Evolutionary conservation across 164 flowering plant genomes (phyloP), one percentile per base, ranked within the genome.

Genomic region (Hamamelis virginiana): DNA sequence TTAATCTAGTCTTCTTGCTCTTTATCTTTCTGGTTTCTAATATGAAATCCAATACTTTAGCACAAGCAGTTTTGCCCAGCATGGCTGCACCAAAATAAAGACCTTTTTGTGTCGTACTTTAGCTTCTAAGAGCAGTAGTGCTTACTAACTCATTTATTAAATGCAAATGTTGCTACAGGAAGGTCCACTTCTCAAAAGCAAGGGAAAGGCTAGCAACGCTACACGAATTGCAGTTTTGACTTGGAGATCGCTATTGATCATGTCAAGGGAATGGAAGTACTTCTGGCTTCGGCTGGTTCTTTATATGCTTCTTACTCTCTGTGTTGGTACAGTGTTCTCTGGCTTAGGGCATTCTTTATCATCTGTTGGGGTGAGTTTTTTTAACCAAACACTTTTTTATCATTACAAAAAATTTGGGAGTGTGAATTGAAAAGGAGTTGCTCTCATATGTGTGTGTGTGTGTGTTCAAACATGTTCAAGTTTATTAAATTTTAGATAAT

Each of bases 251-350:
- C 71, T 96, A 55, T 77, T 93, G 70, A 81, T 93, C 15, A 91
- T 96, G 98, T 93, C 99, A 48, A 90, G 99, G 75, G 99, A 96
- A 76, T 96, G 98, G 98, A 89, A 89, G 72, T 91, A 90, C 80
- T 93, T 85, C 72, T 96, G 99, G 99, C 93, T 96, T 64, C 93
- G 95, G 59, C 76, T 96, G 63, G 76, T 91, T 76, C 88, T 96
- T 50, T 85, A 69, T 69, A 81, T 91, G 88, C 75, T 93, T 72
- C 88, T 96, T 57, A 68, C 90, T 1, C 84, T 96, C 26, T 87
- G 92, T 80, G 70, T 91, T 75, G 98, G 99, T 61, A 91, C 97
- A 25, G 76, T 86, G 45, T 96, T 93, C 78, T 87, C 92, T 43
- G 94, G 92, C 51, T 76, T 91, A 46, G 91, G 99, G 46, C 99